These are phyloP conservation scores for Coemansia sp. DNA, from an alignment of 192 early-diverging fungal genomes.

Conservation along the genomic window DNA sequence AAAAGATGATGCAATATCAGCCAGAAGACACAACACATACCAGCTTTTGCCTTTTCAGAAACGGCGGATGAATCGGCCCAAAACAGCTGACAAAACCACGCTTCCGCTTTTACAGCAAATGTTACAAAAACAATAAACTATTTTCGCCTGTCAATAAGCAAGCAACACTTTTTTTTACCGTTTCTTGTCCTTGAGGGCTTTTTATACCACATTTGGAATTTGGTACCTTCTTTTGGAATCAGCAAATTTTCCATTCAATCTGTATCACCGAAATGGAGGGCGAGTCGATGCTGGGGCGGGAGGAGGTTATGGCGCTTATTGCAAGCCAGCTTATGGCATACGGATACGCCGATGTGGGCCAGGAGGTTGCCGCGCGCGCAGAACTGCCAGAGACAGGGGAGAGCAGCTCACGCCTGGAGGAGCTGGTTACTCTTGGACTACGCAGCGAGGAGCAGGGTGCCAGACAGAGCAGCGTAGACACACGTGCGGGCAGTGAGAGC, in stretches of 20 bases:
- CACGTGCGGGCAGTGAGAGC: not conserved
- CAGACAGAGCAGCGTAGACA: not conserved
- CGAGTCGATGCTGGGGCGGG: conserved; percentile 12
- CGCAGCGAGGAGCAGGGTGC: conserved; percentile 56
- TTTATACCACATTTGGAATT: not conserved
- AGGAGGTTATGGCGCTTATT: conserved; percentile 42
- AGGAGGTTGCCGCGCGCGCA: conserved; percentile 66
- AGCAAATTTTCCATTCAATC: not conserved
- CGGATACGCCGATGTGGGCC: conserved; percentile 59
- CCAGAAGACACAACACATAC: no score
- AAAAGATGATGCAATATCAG: no score
- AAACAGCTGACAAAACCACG: no score
- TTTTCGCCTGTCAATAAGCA: no score
- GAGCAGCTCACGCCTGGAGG: conserved; percentile 62
- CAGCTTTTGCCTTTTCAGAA: no score
- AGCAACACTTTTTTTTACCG: not conserved
- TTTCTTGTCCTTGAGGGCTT: not conserved
- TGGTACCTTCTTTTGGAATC: not conserved
- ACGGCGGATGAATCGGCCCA: no score
- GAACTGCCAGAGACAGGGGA: conserved; percentile 61
- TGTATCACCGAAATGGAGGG: conserved; percentile 7
- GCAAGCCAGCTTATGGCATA: conserved; percentile 58
- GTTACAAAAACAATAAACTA: no score
- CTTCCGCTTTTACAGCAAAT: no score
- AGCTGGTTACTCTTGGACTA: conserved; percentile 64